Percentiles rank a stretch among this genome's conserved stretches.
These are phyloP conservation scores for Phaffia tasmanica DNA, from an alignment of 768 basidiomycete species.

Conservation along the genomic window DNA sequence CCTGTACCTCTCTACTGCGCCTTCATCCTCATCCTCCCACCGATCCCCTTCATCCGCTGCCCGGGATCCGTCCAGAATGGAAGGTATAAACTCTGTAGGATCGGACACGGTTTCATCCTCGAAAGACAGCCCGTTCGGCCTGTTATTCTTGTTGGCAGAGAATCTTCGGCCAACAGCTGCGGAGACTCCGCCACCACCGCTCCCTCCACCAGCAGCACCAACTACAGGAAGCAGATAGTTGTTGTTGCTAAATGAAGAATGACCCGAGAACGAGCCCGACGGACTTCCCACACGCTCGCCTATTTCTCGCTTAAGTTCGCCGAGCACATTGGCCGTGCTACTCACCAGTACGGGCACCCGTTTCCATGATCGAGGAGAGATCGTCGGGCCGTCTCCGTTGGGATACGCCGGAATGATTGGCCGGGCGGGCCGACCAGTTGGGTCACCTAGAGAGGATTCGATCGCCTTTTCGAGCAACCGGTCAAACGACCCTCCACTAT, in stretches of 20 bases:
- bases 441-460: conserved; percentile 47
- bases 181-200: neutral
- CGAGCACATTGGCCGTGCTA: conserved; percentile 30
- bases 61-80: conserved; percentile 25
- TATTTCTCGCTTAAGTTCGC: conserved; percentile 30
- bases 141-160: conserved; percentile 1
- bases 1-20: conserved; percentile 34
- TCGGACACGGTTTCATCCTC: conserved; percentile 33
- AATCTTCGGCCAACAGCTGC: neutral
- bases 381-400: conserved; percentile 46
- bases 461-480: conserved; percentile 69
- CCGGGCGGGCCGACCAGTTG: conserved; percentile 31
- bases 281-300: conserved; percentile 27
- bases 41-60: conserved; percentile 24
- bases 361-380: conserved; percentile 19
- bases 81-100: conserved; percentile 21
- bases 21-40: conserved; percentile 30
- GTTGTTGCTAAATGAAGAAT: neutral
- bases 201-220: neutral
- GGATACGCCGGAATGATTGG: conserved; percentile 67
- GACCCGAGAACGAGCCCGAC: conserved; percentile 3
- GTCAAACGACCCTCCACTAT: conserved; percentile 49
- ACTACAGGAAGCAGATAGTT: neutral
- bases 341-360: conserved; percentile 31
- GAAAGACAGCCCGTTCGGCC: conserved; percentile 28